Conservation (phyloP, 1,284 basidiomycete genomes). For the Naganishia sp. region DNA sequence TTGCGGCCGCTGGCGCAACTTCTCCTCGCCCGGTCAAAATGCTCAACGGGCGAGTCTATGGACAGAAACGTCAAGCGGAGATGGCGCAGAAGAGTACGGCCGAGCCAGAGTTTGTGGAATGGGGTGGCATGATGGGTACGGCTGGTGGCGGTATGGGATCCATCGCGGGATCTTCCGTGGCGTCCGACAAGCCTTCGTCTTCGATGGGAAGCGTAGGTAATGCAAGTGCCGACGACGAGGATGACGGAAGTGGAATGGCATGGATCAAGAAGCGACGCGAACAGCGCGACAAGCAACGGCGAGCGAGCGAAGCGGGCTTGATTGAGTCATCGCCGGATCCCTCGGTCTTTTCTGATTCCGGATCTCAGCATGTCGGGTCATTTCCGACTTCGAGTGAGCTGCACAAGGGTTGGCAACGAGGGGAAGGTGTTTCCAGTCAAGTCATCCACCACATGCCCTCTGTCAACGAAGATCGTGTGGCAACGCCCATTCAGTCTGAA, state of each 20-base stretch:
- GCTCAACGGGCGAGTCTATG: slow-evolving; percentile 54
- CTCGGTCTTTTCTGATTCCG: neutral
- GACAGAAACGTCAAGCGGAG: slow-evolving; percentile 46
- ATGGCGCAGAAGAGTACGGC: slow-evolving; percentile 40
- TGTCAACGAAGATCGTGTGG: slow-evolving; percentile 19
- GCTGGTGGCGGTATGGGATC: slow-evolving; percentile 31
- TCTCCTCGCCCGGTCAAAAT: slow-evolving; percentile 41
- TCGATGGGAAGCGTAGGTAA: slow-evolving; percentile 18
- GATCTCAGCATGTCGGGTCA: slow-evolving; percentile 3
- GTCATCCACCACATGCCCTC: slow-evolving; percentile 1
- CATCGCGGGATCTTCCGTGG: neutral
- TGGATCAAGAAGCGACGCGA: slow-evolving; percentile 52
- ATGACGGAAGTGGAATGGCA: slow-evolving; percentile 54
- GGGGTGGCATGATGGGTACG: slow-evolving; percentile 42
- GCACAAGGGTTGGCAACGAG: slow-evolving; percentile 10
- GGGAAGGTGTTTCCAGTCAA: neutral
- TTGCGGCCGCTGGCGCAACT: slow-evolving; percentile 12
- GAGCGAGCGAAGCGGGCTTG: slow-evolving; percentile 33
- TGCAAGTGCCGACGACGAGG: slow-evolving; percentile 37
- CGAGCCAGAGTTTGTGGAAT: slow-evolving; percentile 53
- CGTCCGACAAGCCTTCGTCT: neutral
- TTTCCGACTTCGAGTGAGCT: slow-evolving; percentile 17
- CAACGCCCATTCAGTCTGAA: slow-evolving; percentile 14
- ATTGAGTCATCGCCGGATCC: neutral
- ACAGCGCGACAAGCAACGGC: slow-evolving; percentile 43